Evolutionary conservation across 768 basidiomycete species (phyloP).

Genomic region (Lactarius hatsudake): DNA sequence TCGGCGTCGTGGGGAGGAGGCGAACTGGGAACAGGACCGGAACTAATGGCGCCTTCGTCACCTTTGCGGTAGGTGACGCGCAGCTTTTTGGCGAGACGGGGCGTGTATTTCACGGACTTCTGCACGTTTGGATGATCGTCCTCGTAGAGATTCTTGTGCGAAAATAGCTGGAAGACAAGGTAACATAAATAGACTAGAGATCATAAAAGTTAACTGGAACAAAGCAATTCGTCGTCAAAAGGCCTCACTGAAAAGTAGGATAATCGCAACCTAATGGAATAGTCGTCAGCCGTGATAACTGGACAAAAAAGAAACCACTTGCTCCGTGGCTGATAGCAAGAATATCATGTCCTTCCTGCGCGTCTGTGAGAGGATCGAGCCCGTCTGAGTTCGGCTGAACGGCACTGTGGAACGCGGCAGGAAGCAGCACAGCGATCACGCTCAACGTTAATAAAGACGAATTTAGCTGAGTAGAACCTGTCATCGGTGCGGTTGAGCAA

Average conservation of each 20-base stretch:
- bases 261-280: conserved; percentile 43
- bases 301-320: conserved; percentile 27
- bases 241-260: conserved; percentile 52
- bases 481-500: not conserved
- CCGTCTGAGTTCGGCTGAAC: conserved; percentile 28
- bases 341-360: conserved; percentile 42
- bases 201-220: not conserved
- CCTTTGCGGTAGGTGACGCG: not conserved
- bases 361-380: conserved; percentile 30
- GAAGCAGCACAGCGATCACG: conserved; percentile 75
- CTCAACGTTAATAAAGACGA: conserved; percentile 74
- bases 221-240: not conserved
- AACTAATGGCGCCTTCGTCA: not conserved
- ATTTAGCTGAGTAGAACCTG: conserved; percentile 66
- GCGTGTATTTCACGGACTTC: conserved; percentile 6
- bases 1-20: conserved; percentile 12
- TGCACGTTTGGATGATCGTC: conserved; percentile 30
- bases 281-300: not conserved
- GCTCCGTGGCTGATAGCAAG: conserved; percentile 53
- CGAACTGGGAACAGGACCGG: conserved; percentile 9
- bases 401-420: conserved; percentile 75
- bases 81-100: not conserved
- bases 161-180: conserved; percentile 56
- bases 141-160: conserved; percentile 51
- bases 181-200: conserved; percentile 49